phyloP scores from a whole-genome alignment of 495 filamentous ascomycete species.

The Neohortaea acidophila region DNA sequence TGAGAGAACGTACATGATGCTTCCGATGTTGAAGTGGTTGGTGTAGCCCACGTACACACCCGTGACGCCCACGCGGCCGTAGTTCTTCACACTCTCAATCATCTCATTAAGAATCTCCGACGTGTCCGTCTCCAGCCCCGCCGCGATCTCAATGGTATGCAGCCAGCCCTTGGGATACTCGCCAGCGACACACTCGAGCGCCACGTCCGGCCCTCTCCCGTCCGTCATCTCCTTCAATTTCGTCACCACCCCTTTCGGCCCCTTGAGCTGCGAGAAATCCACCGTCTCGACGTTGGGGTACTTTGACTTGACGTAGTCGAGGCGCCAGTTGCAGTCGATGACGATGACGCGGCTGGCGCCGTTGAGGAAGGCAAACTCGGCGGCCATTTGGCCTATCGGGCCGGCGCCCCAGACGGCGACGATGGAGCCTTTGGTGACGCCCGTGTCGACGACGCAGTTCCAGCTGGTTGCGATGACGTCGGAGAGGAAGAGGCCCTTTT shows the following conservation, averaged over 20 bases:
- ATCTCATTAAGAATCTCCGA: slow-evolving; percentile 82
- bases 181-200: slow-evolving; percentile 69
- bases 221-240: slow-evolving; percentile 58
- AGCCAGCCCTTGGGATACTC: slow-evolving; percentile 75
- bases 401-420: slow-evolving; percentile 74
- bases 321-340: slow-evolving; percentile 65
- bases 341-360: slow-evolving; percentile 65
- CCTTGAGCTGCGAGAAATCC: slow-evolving; percentile 39
- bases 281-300: slow-evolving; percentile 47
- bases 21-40: slow-evolving; percentile 22
- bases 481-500: slow-evolving; percentile 70
- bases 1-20: slow-evolving; percentile 43
- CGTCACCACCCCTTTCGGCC: slow-evolving; percentile 45
- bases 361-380: slow-evolving; percentile 52
- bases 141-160: slow-evolving; percentile 57
- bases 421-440: slow-evolving; percentile 59
- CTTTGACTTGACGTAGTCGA: slow-evolving; percentile 50
- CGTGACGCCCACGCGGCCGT: slow-evolving; percentile 61
- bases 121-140: slow-evolving; percentile 73
- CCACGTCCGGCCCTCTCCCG: slow-evolving; percentile 55
- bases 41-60: slow-evolving; percentile 66
- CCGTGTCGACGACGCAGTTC: slow-evolving; percentile 71
- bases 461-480: slow-evolving; percentile 69
- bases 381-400: slow-evolving; percentile 66
- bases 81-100: slow-evolving; percentile 61